phyloP scores from a whole-genome alignment of 345 rosid genomes.

The Citrus maxima region DNA sequence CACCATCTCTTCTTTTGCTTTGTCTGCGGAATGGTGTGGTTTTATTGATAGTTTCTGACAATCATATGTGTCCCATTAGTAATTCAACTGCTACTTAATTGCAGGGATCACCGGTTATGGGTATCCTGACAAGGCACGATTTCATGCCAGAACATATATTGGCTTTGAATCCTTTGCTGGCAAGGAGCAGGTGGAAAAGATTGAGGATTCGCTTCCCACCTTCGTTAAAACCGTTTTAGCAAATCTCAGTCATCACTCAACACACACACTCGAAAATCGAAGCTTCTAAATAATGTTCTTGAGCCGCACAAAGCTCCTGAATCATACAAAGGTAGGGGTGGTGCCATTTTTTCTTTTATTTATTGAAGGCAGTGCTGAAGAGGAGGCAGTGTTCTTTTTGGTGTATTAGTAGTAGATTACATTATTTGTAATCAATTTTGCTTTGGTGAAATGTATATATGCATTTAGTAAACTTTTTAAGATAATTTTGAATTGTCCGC shows the following conservation, averaged over 20 bases:
- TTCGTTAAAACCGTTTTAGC: conserved; percentile 14
- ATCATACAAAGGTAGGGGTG: background rate
- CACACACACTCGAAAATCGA: background rate
- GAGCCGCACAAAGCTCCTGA: background rate
- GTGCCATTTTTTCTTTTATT: background rate
- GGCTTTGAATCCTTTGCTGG: conserved; percentile 59
- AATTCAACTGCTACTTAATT: conserved; percentile 2
- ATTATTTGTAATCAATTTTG: background rate
- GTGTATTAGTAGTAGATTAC: background rate
- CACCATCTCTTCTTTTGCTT: background rate
- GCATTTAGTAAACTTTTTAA: background rate
- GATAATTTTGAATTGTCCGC: background rate
- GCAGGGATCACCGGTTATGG: conserved; percentile 81
- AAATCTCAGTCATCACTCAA: background rate
- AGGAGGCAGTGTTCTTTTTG: background rate
- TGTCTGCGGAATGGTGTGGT: too few species aligned
- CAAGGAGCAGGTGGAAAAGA: conserved; percentile 69
- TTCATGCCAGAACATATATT: conserved; percentile 88
- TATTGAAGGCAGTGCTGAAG: background rate
- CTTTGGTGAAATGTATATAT: background rate
- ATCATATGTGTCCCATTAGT: too few species aligned
- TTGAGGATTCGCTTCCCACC: conserved; percentile 51
- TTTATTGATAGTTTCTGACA: too few species aligned
- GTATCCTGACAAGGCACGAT: conserved; percentile 86
- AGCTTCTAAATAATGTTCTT: conserved; percentile 8